These are phyloP conservation scores for Trichophyton schoenleinii DNA, from an alignment of 2,329 filamentous ascomycete genomes.

Conservation along the genomic window DNA sequence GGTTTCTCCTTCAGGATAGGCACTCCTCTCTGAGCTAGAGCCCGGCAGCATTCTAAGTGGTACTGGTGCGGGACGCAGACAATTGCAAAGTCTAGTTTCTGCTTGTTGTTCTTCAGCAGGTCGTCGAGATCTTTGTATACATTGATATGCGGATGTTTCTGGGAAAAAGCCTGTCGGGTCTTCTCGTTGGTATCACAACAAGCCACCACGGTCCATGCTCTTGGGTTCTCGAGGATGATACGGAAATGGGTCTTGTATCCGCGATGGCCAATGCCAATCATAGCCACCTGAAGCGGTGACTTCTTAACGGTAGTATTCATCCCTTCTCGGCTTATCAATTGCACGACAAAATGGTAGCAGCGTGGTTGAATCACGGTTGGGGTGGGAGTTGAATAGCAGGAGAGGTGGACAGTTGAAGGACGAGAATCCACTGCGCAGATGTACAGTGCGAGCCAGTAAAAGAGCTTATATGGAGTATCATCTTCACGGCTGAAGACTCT, in stretches of 20 bases:
- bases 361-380: neutral
- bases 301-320: neutral
- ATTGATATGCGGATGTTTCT: neutral
- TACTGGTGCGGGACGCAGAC: neutral
- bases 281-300: neutral
- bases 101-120: neutral
- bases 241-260: neutral
- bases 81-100: neutral
- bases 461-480: neutral
- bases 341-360: neutral
- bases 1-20: neutral
- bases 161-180: neutral
- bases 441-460: neutral
- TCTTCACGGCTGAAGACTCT: neutral
- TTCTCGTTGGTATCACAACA: neutral
- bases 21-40: neutral
- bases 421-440: neutral
- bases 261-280: neutral
- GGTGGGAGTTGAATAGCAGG: neutral
- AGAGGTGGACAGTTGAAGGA: neutral
- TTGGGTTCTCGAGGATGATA: neutral
- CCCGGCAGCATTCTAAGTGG: neutral
- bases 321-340: neutral
- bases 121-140: neutral
- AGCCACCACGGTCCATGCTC: neutral